Evolutionary conservation across 345 rosid genomes (phyloP), one percentile per base, ranked within the genome.

Genomic region (Euphorbia pulcherrima): DNA sequence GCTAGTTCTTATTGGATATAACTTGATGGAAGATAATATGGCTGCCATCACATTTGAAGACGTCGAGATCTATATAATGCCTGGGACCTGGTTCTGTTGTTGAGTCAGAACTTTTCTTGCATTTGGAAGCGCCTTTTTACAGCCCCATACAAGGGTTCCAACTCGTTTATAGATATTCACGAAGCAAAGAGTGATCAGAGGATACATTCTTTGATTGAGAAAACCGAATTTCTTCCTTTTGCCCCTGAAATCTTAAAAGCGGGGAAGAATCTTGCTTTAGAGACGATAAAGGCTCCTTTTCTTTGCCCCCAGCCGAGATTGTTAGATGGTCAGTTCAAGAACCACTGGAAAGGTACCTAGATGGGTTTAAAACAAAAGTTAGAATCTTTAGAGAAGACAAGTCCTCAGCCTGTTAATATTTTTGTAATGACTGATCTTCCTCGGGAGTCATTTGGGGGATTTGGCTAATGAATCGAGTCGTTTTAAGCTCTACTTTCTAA

Each of bases 391-490:
- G 80, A 68, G 46, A 73, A 75, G 63, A 69, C 61, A 37, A 80
- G 62, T 60, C 60, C 82, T 59, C 79, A 23, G 63, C 87, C 74
- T 0, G 4, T 86, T 64, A 82, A 80, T 75, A 79, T 95, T 51
- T 92, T 92, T 64, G 74, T 92, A 60, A 90, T 95, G 99, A 92
- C 97, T 6, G 97, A 95, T 79, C 93, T 95, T 74, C 93, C 97
- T 27, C 86, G 86, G 85, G 51, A 92, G 65, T 81, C 90, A 84
- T 77, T 78, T 92, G 81, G 91, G 92, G 62, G 88, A 86, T 64
- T 69, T 95, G 83, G 84, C 84, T 10, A 61, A 68, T 71, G 85
- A 92, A 68, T 67, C 75, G 4, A 67, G 82, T 23, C 77, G 78
- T 59, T 83, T 74, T 52, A 92, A 84, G 85, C 58, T 95, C 60